Percentiles rank a stretch among this genome's conserved stretches.
phyloP scores from a whole-genome alignment of 2,329 filamentous ascomycete genomes.

The Fonsecaea nubica region DNA sequence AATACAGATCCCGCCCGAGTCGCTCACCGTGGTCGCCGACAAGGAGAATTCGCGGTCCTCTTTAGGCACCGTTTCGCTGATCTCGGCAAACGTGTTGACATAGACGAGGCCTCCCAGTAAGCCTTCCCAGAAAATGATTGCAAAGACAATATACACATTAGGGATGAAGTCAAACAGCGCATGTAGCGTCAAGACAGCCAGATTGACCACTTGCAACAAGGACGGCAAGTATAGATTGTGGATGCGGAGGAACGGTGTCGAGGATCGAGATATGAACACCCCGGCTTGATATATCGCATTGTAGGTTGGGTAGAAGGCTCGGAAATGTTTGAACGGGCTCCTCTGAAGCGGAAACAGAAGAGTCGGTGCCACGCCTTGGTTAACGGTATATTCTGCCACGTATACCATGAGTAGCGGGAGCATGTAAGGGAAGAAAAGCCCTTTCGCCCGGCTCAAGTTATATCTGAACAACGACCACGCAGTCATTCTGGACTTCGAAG shows the following conservation, averaged over 20 bases:
- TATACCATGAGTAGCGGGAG: slow-evolving; percentile 90
- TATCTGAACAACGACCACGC: slow-evolving; percentile 51
- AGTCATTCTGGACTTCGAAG: slow-evolving; percentile 11
- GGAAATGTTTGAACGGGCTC: slow-evolving; percentile 80
- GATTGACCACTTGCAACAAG: slow-evolving; percentile 79
- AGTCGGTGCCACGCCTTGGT: slow-evolving; percentile 90
- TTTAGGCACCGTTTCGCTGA: slow-evolving; percentile 78
- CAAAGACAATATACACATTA: slow-evolving; percentile 82
- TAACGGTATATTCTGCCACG: slow-evolving; percentile 95
- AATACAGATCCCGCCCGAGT: slow-evolving; percentile 87
- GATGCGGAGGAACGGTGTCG: slow-evolving; percentile 83
- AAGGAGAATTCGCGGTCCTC: slow-evolving; percentile 90
- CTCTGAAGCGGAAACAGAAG: slow-evolving; percentile 79
- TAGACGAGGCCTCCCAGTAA: slow-evolving; percentile 90
- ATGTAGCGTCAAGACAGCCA: slow-evolving; percentile 75
- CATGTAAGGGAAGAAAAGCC: slow-evolving; percentile 82
- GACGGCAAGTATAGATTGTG: slow-evolving; percentile 82
- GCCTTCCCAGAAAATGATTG: slow-evolving; percentile 91
- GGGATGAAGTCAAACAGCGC: slow-evolving; percentile 82
- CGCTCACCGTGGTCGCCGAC: slow-evolving; percentile 87
- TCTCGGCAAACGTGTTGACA: slow-evolving; percentile 94
- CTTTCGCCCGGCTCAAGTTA: slow-evolving; percentile 69
- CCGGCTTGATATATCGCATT: slow-evolving; percentile 93
- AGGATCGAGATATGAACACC: slow-evolving; percentile 92
- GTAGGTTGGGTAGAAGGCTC: slow-evolving; percentile 93